Evolutionary conservation across 306 rosid species (phyloP).

Genomic region (Canavalia ensiformis): DNA sequence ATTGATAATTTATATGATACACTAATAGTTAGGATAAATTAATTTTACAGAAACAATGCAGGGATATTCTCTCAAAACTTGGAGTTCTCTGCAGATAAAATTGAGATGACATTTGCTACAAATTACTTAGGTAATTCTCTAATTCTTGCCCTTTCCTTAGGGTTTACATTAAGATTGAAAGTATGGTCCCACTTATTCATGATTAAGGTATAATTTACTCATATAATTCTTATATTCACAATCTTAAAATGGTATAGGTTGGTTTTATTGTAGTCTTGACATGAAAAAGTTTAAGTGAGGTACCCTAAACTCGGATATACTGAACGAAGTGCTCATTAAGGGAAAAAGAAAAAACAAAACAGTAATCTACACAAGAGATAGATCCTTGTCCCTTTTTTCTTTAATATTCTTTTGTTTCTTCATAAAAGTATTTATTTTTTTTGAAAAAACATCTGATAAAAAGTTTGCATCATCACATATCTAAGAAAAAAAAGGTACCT

Average conservation of each 20-base stretch:
- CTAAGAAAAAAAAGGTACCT: background rate
- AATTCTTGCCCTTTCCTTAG: background rate
- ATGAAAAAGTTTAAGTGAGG: background rate
- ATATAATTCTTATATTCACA: background rate
- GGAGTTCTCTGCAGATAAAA: slow-evolving; percentile 91
- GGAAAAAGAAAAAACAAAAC: background rate
- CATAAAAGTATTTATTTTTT: too few relatives aligned
- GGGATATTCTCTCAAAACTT: slow-evolving; percentile 78
- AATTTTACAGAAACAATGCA: slow-evolving; percentile 85
- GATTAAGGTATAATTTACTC: slow-evolving; percentile 3
- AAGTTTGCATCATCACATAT: background rate
- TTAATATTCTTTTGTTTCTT: background rate
- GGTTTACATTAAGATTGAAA: background rate
- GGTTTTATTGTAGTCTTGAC: background rate
- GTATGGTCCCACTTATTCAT: too few relatives aligned
- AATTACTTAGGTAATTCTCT: slow-evolving; percentile 79
- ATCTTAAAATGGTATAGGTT: background rate
- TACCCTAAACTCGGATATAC: background rate
- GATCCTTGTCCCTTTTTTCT: background rate
- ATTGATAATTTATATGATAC: background rate
- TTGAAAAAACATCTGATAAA: background rate
- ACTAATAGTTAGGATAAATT: slow-evolving; percentile 6
- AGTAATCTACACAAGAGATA: background rate
- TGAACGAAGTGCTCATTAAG: background rate
- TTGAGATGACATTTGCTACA: slow-evolving; percentile 96